Evolutionary conservation across 1,284 basidiomycete genomes (phyloP), one percentile per base, ranked within the genome.

Genomic region (Tilletia indica): DNA sequence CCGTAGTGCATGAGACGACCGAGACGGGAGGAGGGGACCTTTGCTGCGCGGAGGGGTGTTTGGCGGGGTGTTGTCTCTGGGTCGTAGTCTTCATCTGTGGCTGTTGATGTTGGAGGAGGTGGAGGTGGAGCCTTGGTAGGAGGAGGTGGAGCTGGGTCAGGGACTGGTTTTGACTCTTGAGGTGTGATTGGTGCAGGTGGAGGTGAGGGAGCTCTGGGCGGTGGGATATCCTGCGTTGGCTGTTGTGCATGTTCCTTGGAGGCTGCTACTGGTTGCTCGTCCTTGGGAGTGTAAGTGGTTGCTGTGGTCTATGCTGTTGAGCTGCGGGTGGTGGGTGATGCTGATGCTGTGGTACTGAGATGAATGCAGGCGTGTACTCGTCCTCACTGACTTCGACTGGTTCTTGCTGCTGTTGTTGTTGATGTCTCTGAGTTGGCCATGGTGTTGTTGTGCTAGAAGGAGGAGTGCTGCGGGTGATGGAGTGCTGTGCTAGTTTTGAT

Each of bases 1-100:
- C 82, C 82, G 66, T 83, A 84, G 69, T 84, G 82, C 39, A 84
- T 75, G 14, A 83, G 70, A 9, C 82, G 77, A 8, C 81, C 82
- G 0, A 84, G 56, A n/a, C 82, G 82, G 4, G 82, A 82, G 3
- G 82, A 82, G 0, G 82, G 82, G 11, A 84, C 82, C 39, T 79
- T 80, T 45, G 82, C 76, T 11, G 82, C 76, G 21, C 78, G 76
- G 3, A 83, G 69, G 1, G 82, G 82, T 3, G 75, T 71, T 5
- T 72, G 66, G 67, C 78, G 76, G 12, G 72, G 72, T 61, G 78
- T 79, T 12, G 71, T 76, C 39, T 78, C 78, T 1, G 79, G 79
- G 47, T 83, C 82, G 67, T 83, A 83, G 63, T 83, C 81, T 47
- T 79, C 79, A 12, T 66, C 69, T 9, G n/a, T 9, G 8, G 58